Conservation (phyloP, 257 asterid genomes). For the Plectranthus barbatus region DNA sequence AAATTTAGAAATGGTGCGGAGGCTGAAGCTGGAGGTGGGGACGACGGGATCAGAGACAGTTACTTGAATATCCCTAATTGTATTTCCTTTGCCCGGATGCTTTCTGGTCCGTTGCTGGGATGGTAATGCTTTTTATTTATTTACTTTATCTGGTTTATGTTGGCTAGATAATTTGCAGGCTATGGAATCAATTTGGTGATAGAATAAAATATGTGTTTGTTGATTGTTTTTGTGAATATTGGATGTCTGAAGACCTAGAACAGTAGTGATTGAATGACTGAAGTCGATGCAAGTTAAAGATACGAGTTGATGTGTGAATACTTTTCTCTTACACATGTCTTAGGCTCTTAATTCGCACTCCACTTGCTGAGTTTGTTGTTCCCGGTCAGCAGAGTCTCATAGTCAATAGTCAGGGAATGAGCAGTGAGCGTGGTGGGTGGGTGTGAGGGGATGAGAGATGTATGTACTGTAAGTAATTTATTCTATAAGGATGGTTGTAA, state of each 20-base stretch:
- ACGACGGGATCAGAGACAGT: slow-evolving; percentile 32
- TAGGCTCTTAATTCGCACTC: background rate
- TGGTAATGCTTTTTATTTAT: slow-evolving; percentile 37
- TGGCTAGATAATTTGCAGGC: background rate
- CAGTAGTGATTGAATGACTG: too few species aligned
- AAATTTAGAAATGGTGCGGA: slow-evolving; percentile 14
- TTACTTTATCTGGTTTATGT: too few species aligned
- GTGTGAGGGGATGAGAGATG: background rate
- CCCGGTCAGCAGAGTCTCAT: background rate
- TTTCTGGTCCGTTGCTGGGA: slow-evolving; percentile 83
- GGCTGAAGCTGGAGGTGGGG: slow-evolving; percentile 13
- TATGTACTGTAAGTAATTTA: background rate
- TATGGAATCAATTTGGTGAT: slow-evolving; percentile 3
- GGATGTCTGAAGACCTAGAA: background rate
- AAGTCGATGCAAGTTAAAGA: too few species aligned
- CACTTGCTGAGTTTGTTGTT: background rate
- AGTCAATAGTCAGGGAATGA: too few species aligned
- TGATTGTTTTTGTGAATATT: background rate
- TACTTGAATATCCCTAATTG: slow-evolving; percentile 72
- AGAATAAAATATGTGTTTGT: background rate
- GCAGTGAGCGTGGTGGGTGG: too few species aligned
- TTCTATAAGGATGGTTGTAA: background rate
- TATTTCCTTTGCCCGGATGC: slow-evolving; percentile 67
- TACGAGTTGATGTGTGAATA: too few species aligned
- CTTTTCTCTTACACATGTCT: background rate